Evolutionary conservation across 441 rosid genomes (phyloP), one percentile per base, ranked within the genome.

Genomic region (Croton laevigatus): DNA sequence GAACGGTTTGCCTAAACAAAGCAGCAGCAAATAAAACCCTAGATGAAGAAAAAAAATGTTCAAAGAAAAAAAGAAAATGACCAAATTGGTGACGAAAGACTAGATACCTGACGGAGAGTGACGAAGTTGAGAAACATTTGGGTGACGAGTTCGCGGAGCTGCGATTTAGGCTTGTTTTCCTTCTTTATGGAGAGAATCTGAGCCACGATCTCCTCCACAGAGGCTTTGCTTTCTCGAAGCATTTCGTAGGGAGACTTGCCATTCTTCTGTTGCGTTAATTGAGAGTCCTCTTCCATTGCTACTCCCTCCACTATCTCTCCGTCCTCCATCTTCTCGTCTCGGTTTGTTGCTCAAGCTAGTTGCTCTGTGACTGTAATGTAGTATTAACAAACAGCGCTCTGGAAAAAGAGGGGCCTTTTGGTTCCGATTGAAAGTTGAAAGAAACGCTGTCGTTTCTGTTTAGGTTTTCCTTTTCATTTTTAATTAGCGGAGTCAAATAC

Each of bases 71-170:
- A 44, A 20, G 19, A 12, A 59, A 17, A 19, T 20, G 7, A 44
- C 19, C 17, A 20, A 46, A 71, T 36, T 6, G 45, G 12, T n/a
- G 38, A 14, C 44, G 32, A 23, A 3, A 20, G 10, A 8, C 49
- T 5, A 0, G 48, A 40, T 44, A 94, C 99, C 96, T 91, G 97
- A 45, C 98, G 97, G 23, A 94, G 93, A 64, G 76, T 73, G 82
- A 94, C 84, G 79, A 94, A 89, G 73, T 88, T 78, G 78, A 94
- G 88, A 71, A 90, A 85, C 88, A 85, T 91, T 71, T 89, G 95
- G 49, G 97, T 84, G 79, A 89, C 82, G 71, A 83, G 87, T 64
- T 90, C 94, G 16, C 86, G 82, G 69, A 87, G 92, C 62, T 85
- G 84, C 23, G 97, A 77, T 76, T 87, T 86, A 13, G 95, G 82